phyloP scores from a whole-genome alignment of 2,329 filamentous ascomycete genomes.

The Alternaria alternata region DNA sequence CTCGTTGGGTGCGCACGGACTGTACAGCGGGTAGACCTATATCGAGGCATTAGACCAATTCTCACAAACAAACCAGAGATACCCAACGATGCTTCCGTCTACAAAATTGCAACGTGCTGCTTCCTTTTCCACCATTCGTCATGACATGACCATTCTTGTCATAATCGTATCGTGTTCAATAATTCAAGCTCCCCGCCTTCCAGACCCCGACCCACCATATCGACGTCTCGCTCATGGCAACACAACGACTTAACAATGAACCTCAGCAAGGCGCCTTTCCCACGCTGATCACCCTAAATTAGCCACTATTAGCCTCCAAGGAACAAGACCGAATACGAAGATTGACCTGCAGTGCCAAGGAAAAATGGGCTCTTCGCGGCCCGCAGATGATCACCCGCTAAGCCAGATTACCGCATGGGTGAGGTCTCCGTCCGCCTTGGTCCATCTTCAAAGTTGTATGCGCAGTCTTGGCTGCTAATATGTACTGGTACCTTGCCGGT shows the following conservation, averaged over 20 bases:
- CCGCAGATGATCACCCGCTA: conserved; percentile 1
- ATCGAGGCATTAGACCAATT: background rate
- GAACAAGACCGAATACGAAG: conserved; percentile 2
- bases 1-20: no score
- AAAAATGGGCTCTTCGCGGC: background rate
- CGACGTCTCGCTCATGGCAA: no score
- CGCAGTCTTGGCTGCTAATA: background rate
- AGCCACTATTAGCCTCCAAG: background rate
- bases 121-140: background rate
- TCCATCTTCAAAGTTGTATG: background rate
- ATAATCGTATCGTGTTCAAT: no score
- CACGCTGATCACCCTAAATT: background rate
- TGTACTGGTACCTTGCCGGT: background rate
- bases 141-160: background rate
- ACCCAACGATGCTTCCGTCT: background rate
- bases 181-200: background rate
- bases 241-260: no score
- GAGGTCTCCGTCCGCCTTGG: background rate
- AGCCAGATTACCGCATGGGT: background rate
- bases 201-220: background rate
- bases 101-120: background rate
- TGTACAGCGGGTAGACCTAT: background rate
- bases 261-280: background rate
- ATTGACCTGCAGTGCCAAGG: conserved; percentile 6
- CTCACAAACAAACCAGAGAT: background rate